Conservation (phyloP, 805 yeast species). For the Spathaspora girioi region DNA sequence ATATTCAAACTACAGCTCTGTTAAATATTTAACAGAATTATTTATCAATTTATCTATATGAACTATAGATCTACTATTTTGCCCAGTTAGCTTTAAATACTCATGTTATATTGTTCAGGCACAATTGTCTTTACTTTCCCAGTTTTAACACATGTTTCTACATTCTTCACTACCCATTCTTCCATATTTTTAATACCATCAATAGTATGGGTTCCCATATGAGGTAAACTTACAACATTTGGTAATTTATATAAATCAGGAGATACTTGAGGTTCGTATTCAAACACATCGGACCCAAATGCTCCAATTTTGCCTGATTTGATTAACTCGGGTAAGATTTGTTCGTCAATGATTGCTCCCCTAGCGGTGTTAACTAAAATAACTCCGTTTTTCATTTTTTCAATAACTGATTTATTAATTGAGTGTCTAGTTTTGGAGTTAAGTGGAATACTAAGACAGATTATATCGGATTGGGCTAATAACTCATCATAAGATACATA, state of each 20-base stretch:
- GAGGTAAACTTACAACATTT: slow-evolving; percentile 77
- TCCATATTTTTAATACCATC: slow-evolving; percentile 84
- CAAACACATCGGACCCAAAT: slow-evolving; percentile 75
- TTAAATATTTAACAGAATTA: no score
- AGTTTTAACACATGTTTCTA: slow-evolving; percentile 49
- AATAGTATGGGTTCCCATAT: slow-evolving; percentile 77
- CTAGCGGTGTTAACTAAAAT: slow-evolving; percentile 82
- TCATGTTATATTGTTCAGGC: slow-evolving; percentile 62
- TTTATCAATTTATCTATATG: no score
- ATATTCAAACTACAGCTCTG: no score
- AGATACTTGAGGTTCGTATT: slow-evolving; percentile 69
- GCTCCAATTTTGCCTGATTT: slow-evolving; percentile 62
- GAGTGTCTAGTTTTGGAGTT: slow-evolving; percentile 68
- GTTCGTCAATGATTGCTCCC: slow-evolving; percentile 77
- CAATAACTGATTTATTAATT: slow-evolving; percentile 55
- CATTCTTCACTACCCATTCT: slow-evolving; percentile 68
- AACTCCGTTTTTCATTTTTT: slow-evolving; percentile 75
- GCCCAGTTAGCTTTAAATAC: neutral
- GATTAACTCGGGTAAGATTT: slow-evolving; percentile 51
- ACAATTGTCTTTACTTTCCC: slow-evolving; percentile 75
- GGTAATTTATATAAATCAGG: slow-evolving; percentile 59
- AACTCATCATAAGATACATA: slow-evolving; percentile 73
- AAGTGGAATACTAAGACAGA: slow-evolving; percentile 75
- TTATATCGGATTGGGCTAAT: slow-evolving; percentile 58
- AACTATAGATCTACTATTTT: neutral